Evolutionary conservation across 495 filamentous ascomycete species (phyloP), one percentile per base, ranked within the genome.

Genomic region (Xylaria grammica): DNA sequence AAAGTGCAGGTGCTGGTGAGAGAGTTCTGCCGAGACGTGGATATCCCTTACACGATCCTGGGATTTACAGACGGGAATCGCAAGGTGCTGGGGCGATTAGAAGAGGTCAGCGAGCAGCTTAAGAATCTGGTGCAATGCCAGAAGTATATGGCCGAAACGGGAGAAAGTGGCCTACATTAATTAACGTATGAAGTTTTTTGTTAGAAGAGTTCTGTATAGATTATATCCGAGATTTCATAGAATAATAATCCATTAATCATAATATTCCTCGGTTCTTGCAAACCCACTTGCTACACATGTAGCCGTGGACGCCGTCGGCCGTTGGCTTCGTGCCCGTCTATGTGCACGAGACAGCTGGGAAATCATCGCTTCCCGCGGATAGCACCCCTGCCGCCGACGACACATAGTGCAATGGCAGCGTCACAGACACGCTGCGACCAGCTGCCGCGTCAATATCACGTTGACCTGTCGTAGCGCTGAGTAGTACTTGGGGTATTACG

Each of bases 381-480:
- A 42, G 13, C 40, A 3, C 40, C 15, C 8, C 15, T 3, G 3
- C 59, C 60, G 5, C 78, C 0, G 81, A 74, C 0, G 84, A 86
- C 8, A 86, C 60, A 67, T 75, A 86, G 66, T 86, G 84, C 30
- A 87, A 66, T 0, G 83, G 81, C n/a, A 82, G 9, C 78, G 70
- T 0, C 69, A 67, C 0, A 74, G 24, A 4, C 73, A 69, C 13
- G 84, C 62, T 1, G 57, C 60, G 8, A 75, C 56, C 1, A 89
- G 77, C 24, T 79, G 73, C 13, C 74, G 68, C 0, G 82, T 86
- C 0, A 82, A 78, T 0, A 58, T 51, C 1, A 86, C 60, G 52
- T 87, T 89, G 30, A 70, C 48, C 0, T 58, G 17, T 3, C 75
- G 70, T 2, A 87, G 73, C 0, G 75, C 65, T 5, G 62, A 51